phyloP scores from a whole-genome alignment of 2,329 filamentous ascomycete species.

The Aureobasidium mangrovei region DNA sequence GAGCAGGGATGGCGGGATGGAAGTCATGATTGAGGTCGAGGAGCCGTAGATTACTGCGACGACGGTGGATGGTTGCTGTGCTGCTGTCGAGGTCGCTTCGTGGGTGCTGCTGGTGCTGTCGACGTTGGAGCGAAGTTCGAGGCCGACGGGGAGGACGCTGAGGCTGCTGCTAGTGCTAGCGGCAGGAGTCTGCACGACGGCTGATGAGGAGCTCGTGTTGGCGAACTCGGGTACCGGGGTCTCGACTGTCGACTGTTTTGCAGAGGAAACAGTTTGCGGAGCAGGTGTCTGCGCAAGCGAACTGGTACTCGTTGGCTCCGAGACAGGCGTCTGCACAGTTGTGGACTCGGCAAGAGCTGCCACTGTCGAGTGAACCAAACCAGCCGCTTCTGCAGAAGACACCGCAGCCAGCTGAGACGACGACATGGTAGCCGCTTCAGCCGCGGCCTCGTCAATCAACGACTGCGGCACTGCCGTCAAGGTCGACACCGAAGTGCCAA shows the following conservation, averaged over 20 bases:
- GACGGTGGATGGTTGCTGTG: background rate
- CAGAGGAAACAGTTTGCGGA: no score
- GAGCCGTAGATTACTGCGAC: background rate
- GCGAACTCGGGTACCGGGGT: background rate
- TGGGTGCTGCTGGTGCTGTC: background rate
- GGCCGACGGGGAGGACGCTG: background rate
- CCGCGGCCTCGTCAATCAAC: background rate
- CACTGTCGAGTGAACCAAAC: background rate
- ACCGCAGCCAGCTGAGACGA: background rate
- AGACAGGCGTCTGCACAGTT: no score
- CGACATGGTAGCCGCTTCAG: background rate
- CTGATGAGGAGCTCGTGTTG: background rate
- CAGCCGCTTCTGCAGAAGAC: background rate
- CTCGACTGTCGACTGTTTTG: no score
- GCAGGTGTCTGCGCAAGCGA: background rate
- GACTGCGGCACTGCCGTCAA: background rate
- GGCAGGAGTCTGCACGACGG: background rate
- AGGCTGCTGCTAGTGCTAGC: background rate
- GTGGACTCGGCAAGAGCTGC: background rate
- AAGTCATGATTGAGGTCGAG: constrained; percentile 7
- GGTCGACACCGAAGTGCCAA: constrained; percentile 2
- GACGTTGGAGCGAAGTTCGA: constrained; percentile 1
- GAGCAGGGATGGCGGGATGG: background rate
- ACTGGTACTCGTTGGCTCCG: background rate
- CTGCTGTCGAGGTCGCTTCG: background rate